Evolutionary conservation across 202 grass and related monocot genomes (phyloP), one percentile per base, ranked within the genome.

Genomic region (Elaeis oleifera): DNA sequence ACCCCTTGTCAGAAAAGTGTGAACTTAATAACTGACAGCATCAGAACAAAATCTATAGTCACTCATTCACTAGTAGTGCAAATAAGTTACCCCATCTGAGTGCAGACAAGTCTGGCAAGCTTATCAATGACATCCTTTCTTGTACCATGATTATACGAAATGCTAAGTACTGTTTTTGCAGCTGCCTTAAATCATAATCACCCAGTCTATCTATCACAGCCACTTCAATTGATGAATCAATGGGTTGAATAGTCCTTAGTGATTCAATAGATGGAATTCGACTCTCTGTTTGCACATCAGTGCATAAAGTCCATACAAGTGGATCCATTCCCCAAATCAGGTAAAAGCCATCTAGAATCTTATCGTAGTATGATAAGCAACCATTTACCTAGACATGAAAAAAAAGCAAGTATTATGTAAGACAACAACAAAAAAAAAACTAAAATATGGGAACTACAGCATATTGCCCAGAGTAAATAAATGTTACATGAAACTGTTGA

Each of bases 311-410:
- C 90, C 90, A 95, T 64, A 32, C 5, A 81, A 84, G 84, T 28
- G 90, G 85, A 72, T 95, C 75, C 79, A 95, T 87, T 71, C 85
- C 90, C 27, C 84, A 83, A 53, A 95, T 90, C 68, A 75, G 23
- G 72, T 90, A 95, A 57, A 95, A 95, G 48, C 90, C 90, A 18
- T 87, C 83, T 86, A 24, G 27, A 28, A 28, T 28, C 27, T 28
- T 28, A 5, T 28, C 27, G 27, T 0, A 78, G 71, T 90, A 95
- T n/a, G 83, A 90, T 57, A 95, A 65, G 56, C 77, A 70, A 23
- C 90, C 85, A 64, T 89, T 90, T 68, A 90, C 70, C 70, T 72
- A 58, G 15, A 68, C 6, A 32, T 32, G 5, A 7, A 32, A 24
- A 24, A 24, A 24, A 32, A 32, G 29, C 29, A 32, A 32, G 29